phyloP scores from a whole-genome alignment of 495 filamentous ascomycete genomes.

The Xanthoparmelia taractica region DNA sequence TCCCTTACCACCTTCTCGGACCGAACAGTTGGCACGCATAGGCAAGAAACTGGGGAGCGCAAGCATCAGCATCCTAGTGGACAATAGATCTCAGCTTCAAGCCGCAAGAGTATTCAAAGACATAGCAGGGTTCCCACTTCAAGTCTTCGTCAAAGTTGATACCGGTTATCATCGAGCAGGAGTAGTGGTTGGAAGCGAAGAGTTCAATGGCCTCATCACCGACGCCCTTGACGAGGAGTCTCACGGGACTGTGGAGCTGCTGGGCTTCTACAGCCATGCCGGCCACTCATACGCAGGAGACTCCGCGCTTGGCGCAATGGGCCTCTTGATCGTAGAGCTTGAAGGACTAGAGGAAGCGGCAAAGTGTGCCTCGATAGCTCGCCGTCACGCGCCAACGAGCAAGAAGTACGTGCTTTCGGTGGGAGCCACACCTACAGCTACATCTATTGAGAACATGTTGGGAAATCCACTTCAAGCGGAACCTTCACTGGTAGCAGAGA shows the following conservation, averaged over 20 bases:
- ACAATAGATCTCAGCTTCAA: slow-evolving; percentile 57
- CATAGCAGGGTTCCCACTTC: slow-evolving; percentile 37
- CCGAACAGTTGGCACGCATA: slow-evolving; percentile 49
- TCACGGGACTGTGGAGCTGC: slow-evolving; percentile 37
- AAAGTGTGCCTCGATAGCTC: slow-evolving; percentile 26
- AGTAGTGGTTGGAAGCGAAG: slow-evolving; percentile 43
- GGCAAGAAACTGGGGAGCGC: slow-evolving; percentile 42
- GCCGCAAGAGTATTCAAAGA: slow-evolving; percentile 35
- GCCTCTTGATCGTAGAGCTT: slow-evolving; percentile 54
- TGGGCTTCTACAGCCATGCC: slow-evolving; percentile 73
- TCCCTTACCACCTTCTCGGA: slow-evolving; percentile 56
- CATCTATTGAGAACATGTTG: slow-evolving; percentile 44
- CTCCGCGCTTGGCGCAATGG: slow-evolving; percentile 47
- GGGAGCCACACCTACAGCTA: slow-evolving; percentile 75
- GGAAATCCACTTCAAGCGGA: neutral
- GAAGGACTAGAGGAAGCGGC: slow-evolving; percentile 46
- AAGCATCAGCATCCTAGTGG: slow-evolving; percentile 60
- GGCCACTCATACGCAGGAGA: slow-evolving; percentile 60
- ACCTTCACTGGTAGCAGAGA: neutral
- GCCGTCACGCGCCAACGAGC: slow-evolving; percentile 22
- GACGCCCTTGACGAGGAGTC: slow-evolving; percentile 39
- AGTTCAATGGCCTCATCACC: slow-evolving; percentile 45
- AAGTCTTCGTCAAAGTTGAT: slow-evolving; percentile 71
- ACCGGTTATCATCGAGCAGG: slow-evolving; percentile 72
- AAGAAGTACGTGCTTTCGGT: slow-evolving; percentile 54